Evolutionary conservation across 1,284 basidiomycete species (phyloP).

Genomic region (Cutaneotrichosporon dermatis): DNA sequence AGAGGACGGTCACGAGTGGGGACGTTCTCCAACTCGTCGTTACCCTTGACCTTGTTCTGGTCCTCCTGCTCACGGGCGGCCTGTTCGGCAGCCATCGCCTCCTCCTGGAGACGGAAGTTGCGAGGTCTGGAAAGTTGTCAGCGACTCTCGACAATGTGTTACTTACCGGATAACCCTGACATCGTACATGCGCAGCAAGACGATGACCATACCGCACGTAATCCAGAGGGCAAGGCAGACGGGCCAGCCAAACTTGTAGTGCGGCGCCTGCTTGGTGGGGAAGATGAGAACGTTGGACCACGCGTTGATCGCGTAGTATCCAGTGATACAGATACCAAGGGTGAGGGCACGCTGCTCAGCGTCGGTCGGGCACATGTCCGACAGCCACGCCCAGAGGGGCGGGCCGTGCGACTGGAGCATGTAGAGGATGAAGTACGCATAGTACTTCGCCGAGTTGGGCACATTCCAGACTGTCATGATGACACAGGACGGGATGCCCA

Average conservation of each 20-base stretch:
- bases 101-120: constrained; percentile 7
- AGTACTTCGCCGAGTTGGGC: constrained; percentile 39
- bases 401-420: constrained; percentile 37
- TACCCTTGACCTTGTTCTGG: background rate
- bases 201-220: constrained; percentile 23
- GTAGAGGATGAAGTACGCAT: constrained; percentile 37
- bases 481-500: constrained; percentile 36
- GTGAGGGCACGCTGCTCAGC: constrained; percentile 44
- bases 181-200: constrained; percentile 9
- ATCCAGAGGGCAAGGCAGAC: constrained; percentile 36
- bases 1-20: background rate
- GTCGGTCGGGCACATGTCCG: constrained; percentile 39
- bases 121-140: background rate
- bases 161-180: constrained; percentile 12
- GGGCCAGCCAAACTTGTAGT: constrained; percentile 39
- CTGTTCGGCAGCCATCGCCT: constrained; percentile 2
- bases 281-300: constrained; percentile 44
- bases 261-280: constrained; percentile 36
- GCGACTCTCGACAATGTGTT: background rate
- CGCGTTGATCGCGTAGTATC: constrained; percentile 28
- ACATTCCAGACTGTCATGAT: constrained; percentile 45
- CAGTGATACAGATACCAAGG: constrained; percentile 26
- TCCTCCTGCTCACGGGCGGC: background rate
- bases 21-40: background rate
- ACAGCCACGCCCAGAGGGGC: constrained; percentile 42